Conservation (phyloP, 2,329 filamentous ascomycete genomes). For the Emmonsia crescens region DNA sequence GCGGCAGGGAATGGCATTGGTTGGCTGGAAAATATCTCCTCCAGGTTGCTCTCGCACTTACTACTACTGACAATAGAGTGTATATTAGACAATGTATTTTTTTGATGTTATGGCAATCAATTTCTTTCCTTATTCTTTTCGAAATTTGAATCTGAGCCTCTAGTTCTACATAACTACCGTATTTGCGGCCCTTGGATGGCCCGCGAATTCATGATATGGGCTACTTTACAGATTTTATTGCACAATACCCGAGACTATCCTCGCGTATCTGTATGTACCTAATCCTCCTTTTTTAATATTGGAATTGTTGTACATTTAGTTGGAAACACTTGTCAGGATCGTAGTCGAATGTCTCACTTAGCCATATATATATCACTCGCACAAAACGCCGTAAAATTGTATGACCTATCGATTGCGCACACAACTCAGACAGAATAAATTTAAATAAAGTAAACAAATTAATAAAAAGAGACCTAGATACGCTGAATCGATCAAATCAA, state of each 20-base stretch:
- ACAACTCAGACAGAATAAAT: background rate
- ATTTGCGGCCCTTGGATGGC: background rate
- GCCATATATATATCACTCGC: background rate
- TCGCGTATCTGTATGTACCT: background rate
- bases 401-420: background rate
- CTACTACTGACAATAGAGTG: background rate
- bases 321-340: background rate
- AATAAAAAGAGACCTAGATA: background rate
- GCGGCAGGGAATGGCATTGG: background rate
- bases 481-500: background rate
- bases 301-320: no score
- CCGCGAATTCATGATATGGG: background rate
- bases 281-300: background rate
- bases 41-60: background rate
- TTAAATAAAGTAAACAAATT: background rate
- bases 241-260: background rate
- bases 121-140: background rate
- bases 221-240: background rate
- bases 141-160: background rate
- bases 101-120: background rate
- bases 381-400: background rate
- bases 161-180: background rate
- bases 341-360: background rate
- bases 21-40: background rate
- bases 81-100: constrained; percentile 2